A percentile compares a stretch with the other conserved stretches of the same genome.
phyloP scores from a whole-genome alignment of 1,284 basidiomycete species.

The Ceratobasidium sp. region DNA sequence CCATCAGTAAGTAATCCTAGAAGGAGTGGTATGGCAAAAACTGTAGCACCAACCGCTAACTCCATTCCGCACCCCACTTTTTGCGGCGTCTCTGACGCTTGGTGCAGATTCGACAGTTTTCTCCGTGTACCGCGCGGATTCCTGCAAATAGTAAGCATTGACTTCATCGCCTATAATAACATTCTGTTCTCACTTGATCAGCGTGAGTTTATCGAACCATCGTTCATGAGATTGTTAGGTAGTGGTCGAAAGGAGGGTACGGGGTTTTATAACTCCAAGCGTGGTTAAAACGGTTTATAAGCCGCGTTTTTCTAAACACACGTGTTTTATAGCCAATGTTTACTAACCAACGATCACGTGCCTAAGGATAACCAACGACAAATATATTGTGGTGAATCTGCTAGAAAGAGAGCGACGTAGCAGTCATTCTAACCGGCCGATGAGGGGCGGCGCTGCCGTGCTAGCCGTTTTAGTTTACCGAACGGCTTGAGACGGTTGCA shows the following conservation, averaged over 20 bases:
- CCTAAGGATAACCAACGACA: too few relatives aligned
- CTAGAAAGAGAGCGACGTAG: too few relatives aligned
- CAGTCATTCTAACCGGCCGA: too few relatives aligned
- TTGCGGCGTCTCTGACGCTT: not conserved
- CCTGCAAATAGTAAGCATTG: not conserved
- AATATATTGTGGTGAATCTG: too few relatives aligned
- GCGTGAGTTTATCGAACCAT: not conserved
- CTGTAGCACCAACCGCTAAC: slow-evolving; percentile 5
- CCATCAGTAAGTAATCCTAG: slow-evolving; percentile 18
- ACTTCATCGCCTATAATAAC: not conserved
- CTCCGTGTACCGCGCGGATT: not conserved
- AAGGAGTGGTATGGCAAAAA: slow-evolving; percentile 11
- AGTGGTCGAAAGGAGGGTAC: not conserved
- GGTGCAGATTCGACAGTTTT: not conserved
- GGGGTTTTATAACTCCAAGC: too few relatives aligned
- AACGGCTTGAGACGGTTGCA: too few relatives aligned
- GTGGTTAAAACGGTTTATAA: too few relatives aligned
- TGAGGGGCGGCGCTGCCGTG: too few relatives aligned
- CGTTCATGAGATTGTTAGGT: not conserved
- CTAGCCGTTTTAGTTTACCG: too few relatives aligned
- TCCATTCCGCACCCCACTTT: slow-evolving; percentile 13
- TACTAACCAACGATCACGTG: too few relatives aligned
- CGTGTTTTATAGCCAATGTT: too few relatives aligned
- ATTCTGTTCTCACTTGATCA: not conserved
- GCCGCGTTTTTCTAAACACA: too few relatives aligned